Conservation (phyloP, 371 early-diverging fungal genomes). For the Actinomortierella ambigua region DNA sequence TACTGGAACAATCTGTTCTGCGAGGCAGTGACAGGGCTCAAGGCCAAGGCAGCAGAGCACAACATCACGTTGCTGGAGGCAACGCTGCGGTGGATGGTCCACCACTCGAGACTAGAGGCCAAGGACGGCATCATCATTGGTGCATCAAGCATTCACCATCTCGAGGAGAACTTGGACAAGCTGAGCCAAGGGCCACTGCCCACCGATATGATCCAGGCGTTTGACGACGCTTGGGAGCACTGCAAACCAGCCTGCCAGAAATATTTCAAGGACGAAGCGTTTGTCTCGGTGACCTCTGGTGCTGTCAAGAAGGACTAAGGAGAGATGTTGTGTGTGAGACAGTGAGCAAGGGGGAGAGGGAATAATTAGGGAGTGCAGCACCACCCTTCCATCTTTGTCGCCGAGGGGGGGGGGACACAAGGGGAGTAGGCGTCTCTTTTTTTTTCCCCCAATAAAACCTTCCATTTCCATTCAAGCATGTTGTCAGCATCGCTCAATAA, state of each 20-base stretch:
- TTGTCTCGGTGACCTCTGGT: background rate
- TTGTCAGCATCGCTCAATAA: too few species aligned
- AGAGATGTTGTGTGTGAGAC: too few species aligned
- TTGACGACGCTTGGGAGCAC: slow-evolving; percentile 59
- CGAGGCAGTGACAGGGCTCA: slow-evolving; percentile 50
- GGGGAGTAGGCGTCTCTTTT: too few species aligned
- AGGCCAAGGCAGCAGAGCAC: slow-evolving; percentile 37
- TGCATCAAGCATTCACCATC: slow-evolving; percentile 55
- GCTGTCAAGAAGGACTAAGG: background rate
- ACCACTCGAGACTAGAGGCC: slow-evolving; percentile 59
- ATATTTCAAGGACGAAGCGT: slow-evolving; percentile 41
- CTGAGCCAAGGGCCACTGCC: slow-evolving; percentile 60
- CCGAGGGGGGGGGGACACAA: too few species aligned
- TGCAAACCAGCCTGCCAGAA: slow-evolving; percentile 47
- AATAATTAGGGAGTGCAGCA: too few species aligned
- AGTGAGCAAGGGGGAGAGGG: too few species aligned
- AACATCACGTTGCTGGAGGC: slow-evolving; percentile 51
- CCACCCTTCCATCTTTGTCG: too few species aligned
- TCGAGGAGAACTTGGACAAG: slow-evolving; percentile 50
- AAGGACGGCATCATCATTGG: slow-evolving; percentile 61
- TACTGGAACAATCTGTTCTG: slow-evolving; percentile 63
- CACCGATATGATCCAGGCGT: slow-evolving; percentile 52
- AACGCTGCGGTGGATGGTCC: slow-evolving; percentile 63
- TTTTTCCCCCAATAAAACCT: too few species aligned
- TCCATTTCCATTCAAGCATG: too few species aligned